Base-by-base conservation (phyloP, 73 alveolate species). In the Durusdinium trenchii region DNA sequence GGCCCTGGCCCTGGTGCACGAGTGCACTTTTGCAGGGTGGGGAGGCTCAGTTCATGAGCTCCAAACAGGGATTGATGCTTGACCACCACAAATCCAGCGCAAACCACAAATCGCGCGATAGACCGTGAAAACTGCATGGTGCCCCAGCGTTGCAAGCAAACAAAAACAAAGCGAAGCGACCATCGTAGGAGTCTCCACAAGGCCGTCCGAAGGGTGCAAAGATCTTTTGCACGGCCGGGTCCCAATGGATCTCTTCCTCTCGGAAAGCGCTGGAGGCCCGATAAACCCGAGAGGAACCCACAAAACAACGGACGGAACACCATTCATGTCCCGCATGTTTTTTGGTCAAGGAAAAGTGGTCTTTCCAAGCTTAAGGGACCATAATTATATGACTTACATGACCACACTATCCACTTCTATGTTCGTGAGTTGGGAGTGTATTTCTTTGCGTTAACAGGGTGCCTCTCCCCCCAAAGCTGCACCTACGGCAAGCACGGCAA, bases 151-250 rank as follows among this genome's bases (percentile, higher is more conserved):
- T 40, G 47, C 36, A 36, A n/a, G 6, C 47, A 69, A 69, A 69
- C 45, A 69, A 30, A n/a, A 30, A 14, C 38, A 3, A 18, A 9
- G 46, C 2, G 35, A 3, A 46, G 71, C 7, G 43, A 43, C 98
- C 98, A 42, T 91, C 98, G 45, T 69, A 91, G 73, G 62, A 47
- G 46, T 91, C 89, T 3, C 98, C 98, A 48, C 98, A 91, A 42
- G 84, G 84, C 89, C 69, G 46, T 18, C 98, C 98, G 38, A 47
- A 91, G 50, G 98, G 98, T 4, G 67, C 85, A 45, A 91, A 91
- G 28, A 67, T 42, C 89, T 52, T 91, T 52, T 45, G 96, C 78
- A 91, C 98, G 26, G 98, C 98, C 1, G 98, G 98, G 98, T 91
- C 98, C 47, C 26, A 36, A 18, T 91, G 98, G 45, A 91, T 91